phyloP scores from a whole-genome alignment of 2,329 filamentous ascomycete species.

The Zasmidium citrigriseum region DNA sequence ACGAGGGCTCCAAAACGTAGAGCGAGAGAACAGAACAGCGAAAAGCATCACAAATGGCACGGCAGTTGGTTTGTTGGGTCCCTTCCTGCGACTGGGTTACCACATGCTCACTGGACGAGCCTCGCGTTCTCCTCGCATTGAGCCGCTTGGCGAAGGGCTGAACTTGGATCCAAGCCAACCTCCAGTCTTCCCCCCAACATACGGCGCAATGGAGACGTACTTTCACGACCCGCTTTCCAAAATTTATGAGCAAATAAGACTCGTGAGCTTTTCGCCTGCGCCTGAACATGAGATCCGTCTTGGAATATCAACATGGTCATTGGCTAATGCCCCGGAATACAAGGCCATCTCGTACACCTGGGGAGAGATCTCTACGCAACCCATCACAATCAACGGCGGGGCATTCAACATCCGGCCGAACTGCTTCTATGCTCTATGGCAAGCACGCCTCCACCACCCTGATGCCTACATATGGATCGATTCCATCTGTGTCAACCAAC shows the following conservation, averaged over 20 bases:
- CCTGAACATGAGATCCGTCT: not conserved
- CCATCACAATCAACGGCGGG: not conserved
- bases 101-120: no score
- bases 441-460: constrained; percentile 1
- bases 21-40: no score
- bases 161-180: no score
- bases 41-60: no score
- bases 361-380: not conserved
- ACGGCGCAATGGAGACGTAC: no score
- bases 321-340: constrained; percentile 3
- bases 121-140: no score
- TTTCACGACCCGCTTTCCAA: not conserved
- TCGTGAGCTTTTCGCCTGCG: not conserved
- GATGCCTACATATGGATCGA: constrained; percentile 15
- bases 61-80: no score
- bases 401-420: not conserved
- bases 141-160: no score
- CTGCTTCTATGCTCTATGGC: constrained; percentile 4
- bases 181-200: no score
- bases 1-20: no score
- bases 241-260: not conserved
- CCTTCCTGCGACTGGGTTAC: no score
- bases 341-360: constrained; percentile 14
- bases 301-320: not conserved
- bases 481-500: constrained; percentile 21